These are phyloP conservation scores for Lineolata rhizophorae DNA, from an alignment of 495 filamentous ascomycete species.

Conservation along the genomic window DNA sequence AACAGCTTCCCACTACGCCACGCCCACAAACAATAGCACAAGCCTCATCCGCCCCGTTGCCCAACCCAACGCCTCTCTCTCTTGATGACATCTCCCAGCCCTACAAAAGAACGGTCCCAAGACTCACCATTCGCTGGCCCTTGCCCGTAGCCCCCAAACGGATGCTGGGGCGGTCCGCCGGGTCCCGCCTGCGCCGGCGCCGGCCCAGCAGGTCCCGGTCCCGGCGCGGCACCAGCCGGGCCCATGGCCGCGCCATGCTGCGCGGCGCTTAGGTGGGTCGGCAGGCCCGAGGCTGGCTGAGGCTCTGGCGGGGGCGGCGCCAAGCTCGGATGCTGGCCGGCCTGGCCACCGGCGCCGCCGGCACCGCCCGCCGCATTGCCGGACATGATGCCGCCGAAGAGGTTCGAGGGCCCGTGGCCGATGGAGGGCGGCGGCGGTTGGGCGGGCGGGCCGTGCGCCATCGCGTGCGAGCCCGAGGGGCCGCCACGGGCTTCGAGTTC, in stretches of 20 bases:
- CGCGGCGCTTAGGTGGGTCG: too few relatives aligned
- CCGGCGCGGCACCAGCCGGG: too few relatives aligned
- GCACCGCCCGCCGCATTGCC: slow-evolving; percentile 44
- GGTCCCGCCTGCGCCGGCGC: slow-evolving; percentile 18
- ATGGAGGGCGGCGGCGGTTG: slow-evolving; percentile 70
- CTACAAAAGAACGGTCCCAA: too few relatives aligned
- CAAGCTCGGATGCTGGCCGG: slow-evolving; percentile 59
- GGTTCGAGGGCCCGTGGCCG: slow-evolving; percentile 74
- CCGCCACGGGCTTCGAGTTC: slow-evolving; percentile 79
- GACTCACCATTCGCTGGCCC: slow-evolving; percentile 50
- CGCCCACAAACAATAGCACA: too few relatives aligned
- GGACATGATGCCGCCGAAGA: slow-evolving; percentile 91
- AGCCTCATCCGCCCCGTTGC: too few relatives aligned
- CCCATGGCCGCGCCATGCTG: too few relatives aligned
- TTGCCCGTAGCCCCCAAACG: slow-evolving; percentile 22
- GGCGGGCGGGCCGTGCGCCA: slow-evolving; percentile 51
- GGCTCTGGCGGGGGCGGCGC: slow-evolving; percentile 59
- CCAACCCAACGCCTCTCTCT: too few relatives aligned
- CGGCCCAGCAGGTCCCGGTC: slow-evolving; percentile 17
- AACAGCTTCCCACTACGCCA: too few relatives aligned
- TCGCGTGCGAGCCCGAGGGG: slow-evolving; percentile 40
- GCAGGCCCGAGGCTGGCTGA: slow-evolving; percentile 26
- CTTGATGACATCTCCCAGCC: too few relatives aligned
- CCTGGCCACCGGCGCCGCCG: too few relatives aligned
- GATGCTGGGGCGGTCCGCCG: slow-evolving; percentile 15